Evolutionary conservation across 2,329 filamentous ascomycete genomes (phyloP), one percentile per base, ranked within the genome.

Genomic region (Fusarium nygamai): DNA sequence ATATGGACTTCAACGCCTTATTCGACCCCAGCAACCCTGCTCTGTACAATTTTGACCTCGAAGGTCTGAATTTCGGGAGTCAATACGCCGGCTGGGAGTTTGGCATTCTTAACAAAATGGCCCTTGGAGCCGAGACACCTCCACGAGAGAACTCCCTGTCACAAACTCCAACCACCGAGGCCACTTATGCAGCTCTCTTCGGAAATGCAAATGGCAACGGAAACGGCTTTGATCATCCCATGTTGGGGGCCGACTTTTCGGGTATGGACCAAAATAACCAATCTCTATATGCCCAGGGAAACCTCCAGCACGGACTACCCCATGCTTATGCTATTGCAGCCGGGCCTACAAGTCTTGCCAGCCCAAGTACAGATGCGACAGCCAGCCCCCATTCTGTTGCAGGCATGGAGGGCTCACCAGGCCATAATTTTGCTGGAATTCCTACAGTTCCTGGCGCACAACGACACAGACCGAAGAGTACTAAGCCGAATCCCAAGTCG

Each of bases 21-120:
- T 98, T 98, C 79, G 95, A 98, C 77, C 94, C 94, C 0, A 96
- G 94, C 80, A 96, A 98, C 80, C 94, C 95, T 8, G 93, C 95
- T 2, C 85, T 98, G 63, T 98, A 97, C 88, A 98, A 98, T 81
- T 98, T 98, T 82, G 95, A 98, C 81, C 90, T 98, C 17, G 95
- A 97, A 63, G 95, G 94, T 67, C 89, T 98, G 81, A 84, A 85
- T 64, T 99, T 98, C 82, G 95, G 95, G 64, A 98, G 96, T 80
- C 94, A 97, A 74, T 99, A 98, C 80, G 96, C 95, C 69, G 96
- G 95, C 24, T 88, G 98, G 82, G 96, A 98, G 82, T 98, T 98
- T 81, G 93, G 95, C 61, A 98, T 98, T 90, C 89, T 99, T 1
- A 95, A 94, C 34, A 96, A 98, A 81, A 97, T 99, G 93, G 94